Evolutionary conservation across 1,284 basidiomycete species (phyloP).

Genomic region (Termitomyces sp.): DNA sequence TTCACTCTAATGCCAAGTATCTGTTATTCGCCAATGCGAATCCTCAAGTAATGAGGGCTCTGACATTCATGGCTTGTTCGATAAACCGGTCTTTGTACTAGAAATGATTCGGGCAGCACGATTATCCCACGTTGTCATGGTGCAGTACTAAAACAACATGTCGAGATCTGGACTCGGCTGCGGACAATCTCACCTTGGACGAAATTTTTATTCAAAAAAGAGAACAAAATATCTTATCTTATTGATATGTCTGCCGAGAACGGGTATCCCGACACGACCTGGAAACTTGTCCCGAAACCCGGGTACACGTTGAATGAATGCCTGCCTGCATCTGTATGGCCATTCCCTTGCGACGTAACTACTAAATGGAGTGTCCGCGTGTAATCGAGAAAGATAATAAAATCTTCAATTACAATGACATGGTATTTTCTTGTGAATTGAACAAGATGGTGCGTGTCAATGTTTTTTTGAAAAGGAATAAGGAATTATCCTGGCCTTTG

Average conservation of each 20-base stretch:
- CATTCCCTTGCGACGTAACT: constrained; percentile 48
- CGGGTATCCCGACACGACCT: constrained; percentile 54
- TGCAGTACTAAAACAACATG: constrained; percentile 4
- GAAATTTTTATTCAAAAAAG: constrained; percentile 2
- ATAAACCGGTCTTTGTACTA: neutral
- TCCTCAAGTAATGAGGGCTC: neutral
- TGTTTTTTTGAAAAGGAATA: constrained; percentile 21
- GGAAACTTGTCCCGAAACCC: constrained; percentile 55
- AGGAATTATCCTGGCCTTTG: constrained; percentile 23
- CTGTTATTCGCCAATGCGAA: constrained; percentile 4
- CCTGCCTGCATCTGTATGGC: constrained; percentile 34
- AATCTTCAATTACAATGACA: constrained; percentile 27
- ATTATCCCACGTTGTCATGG: constrained; percentile 5
- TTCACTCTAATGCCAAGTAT: constrained; percentile 16
- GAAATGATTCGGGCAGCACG: constrained; percentile 1
- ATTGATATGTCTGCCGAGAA: constrained; percentile 49
- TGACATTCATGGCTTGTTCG: neutral
- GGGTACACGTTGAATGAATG: constrained; percentile 56
- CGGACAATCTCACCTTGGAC: neutral
- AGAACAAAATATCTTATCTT: constrained; percentile 34
- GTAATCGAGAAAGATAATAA: constrained; percentile 22
- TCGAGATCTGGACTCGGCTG: neutral
- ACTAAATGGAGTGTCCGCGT: constrained; percentile 47
- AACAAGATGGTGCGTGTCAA: constrained; percentile 9
- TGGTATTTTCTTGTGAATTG: constrained; percentile 26